A percentile compares a stretch with the other conserved stretches of the same genome.
These are phyloP conservation scores for Excoecaria agallocha DNA, from an alignment of 345 rosid species.

Conservation along the genomic window DNA sequence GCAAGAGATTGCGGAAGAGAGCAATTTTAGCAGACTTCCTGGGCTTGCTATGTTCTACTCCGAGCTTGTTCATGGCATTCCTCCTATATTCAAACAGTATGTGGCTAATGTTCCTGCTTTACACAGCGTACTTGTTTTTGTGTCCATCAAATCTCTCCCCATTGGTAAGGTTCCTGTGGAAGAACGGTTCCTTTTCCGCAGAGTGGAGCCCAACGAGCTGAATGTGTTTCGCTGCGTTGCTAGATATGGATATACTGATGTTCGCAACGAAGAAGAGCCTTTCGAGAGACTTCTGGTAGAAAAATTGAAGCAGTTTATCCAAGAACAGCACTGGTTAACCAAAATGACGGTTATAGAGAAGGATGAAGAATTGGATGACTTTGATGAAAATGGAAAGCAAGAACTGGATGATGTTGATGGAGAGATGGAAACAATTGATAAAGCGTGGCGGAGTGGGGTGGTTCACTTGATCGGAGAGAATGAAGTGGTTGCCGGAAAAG, in stretches of 20 bases:
- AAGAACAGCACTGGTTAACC: background rate
- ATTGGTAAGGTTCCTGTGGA: slow-evolving; percentile 39
- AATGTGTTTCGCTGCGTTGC: slow-evolving; percentile 44
- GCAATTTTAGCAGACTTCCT: slow-evolving; percentile 29
- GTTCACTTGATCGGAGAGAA: slow-evolving; percentile 56
- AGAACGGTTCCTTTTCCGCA: slow-evolving; percentile 45
- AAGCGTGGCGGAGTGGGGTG: slow-evolving; percentile 32
- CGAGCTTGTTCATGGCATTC: slow-evolving; percentile 46
- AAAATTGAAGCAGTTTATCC: slow-evolving; percentile 38
- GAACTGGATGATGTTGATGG: background rate
- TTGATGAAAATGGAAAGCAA: background rate
- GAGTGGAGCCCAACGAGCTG: slow-evolving; percentile 37
- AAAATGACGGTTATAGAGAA: no score
- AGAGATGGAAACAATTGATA: background rate
- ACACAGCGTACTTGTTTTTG: slow-evolving; percentile 43
- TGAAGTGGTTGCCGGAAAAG: slow-evolving; percentile 44
- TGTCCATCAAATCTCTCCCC: slow-evolving; percentile 45
- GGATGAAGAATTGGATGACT: background rate
- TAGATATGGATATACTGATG: slow-evolving; percentile 53
- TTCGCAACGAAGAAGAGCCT: slow-evolving; percentile 31
- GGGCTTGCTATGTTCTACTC: slow-evolving; percentile 55
- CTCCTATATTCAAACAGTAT: slow-evolving; percentile 51
- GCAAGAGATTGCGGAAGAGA: slow-evolving; percentile 17
- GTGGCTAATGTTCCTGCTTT: slow-evolving; percentile 43
- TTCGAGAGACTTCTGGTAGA: slow-evolving; percentile 39